Percentiles rank a stretch among this genome's conserved stretches.
Evolutionary conservation across 1,284 basidiomycete species (phyloP).

Genomic region (Trichosporon coremiiforme): DNA sequence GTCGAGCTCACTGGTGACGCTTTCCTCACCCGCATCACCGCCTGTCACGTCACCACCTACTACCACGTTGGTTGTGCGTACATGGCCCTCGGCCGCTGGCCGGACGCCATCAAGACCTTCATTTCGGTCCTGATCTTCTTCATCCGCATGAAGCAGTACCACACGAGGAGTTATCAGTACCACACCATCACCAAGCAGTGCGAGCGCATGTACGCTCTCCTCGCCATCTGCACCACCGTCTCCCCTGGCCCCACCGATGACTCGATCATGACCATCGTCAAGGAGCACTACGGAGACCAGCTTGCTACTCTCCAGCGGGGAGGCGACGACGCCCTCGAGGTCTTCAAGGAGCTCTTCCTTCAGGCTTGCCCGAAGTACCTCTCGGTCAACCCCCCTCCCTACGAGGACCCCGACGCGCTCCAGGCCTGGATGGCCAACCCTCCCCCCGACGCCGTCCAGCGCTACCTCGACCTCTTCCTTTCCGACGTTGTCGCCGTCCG

Average conservation of each 20-base stretch:
- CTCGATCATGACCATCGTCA: constrained; percentile 88
- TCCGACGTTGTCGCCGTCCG: constrained; percentile 74
- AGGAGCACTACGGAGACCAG: constrained; percentile 92
- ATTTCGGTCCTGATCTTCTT: constrained; percentile 92
- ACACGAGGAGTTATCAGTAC: constrained; percentile 93
- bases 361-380: constrained; percentile 97
- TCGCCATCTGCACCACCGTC: constrained; percentile 88
- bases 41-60: constrained; percentile 80
- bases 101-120: constrained; percentile 92
- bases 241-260: constrained; percentile 90
- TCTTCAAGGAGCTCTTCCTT: constrained; percentile 92
- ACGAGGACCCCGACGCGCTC: constrained; percentile 76
- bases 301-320: constrained; percentile 76
- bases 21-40: constrained; percentile 85
- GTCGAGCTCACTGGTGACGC: constrained; percentile 80
- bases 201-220: constrained; percentile 95
- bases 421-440: constrained; percentile 61
- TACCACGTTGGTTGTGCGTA: constrained; percentile 97
- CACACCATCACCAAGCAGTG: constrained; percentile 98
- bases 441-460: constrained; percentile 73
- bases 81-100: constrained; percentile 88
- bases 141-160: constrained; percentile 88
- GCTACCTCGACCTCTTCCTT: constrained; percentile 80
- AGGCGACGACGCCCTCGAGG: constrained; percentile 70
- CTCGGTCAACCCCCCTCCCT: constrained; percentile 87